Evolutionary conservation across 208 protist species (phyloP).

Genomic region (Trypanosoma cruzi): DNA sequence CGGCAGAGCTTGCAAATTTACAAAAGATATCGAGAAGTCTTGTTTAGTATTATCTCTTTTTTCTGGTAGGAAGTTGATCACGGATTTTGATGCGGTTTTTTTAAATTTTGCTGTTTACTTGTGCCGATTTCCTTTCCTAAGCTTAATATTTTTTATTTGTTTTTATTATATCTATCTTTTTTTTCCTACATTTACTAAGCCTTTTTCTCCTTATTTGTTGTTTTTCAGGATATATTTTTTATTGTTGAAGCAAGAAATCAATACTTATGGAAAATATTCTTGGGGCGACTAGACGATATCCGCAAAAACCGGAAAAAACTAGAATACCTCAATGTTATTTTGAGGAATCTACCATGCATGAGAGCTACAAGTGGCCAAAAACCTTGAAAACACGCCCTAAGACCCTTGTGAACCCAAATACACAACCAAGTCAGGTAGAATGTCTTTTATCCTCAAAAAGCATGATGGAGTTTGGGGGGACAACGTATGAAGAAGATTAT

Average conservation of each 20-base stretch:
- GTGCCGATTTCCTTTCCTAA: not conserved
- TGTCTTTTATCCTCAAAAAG: not conserved
- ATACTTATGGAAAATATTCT: not conserved
- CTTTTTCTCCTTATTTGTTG: not conserved
- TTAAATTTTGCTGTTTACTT: slow-evolving; percentile 1
- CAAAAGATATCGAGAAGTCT: slow-evolving; percentile 42
- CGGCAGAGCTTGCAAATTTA: slow-evolving; percentile 55
- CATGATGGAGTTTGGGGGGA: not conserved
- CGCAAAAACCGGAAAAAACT: not conserved
- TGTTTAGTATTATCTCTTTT: slow-evolving; percentile 12
- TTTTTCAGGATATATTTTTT: not conserved
- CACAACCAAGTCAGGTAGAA: slow-evolving; percentile 15
- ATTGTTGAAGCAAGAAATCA: not conserved
- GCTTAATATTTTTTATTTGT: too few relatives aligned
- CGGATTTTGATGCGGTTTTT: too few relatives aligned
- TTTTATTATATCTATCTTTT: too few relatives aligned
- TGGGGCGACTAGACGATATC: not conserved
- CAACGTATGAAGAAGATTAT: slow-evolving; percentile 20
- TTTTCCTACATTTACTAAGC: too few relatives aligned
- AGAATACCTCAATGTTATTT: not conserved
- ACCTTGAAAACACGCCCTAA: not conserved
- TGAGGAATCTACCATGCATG: slow-evolving; percentile 23
- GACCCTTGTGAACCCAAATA: slow-evolving; percentile 6
- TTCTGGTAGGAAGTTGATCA: not conserved
- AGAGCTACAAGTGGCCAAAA: slow-evolving; percentile 20